Evolutionary conservation across 1,139 yeast genomes (phyloP).

Genomic region (Candida glucosophila): DNA sequence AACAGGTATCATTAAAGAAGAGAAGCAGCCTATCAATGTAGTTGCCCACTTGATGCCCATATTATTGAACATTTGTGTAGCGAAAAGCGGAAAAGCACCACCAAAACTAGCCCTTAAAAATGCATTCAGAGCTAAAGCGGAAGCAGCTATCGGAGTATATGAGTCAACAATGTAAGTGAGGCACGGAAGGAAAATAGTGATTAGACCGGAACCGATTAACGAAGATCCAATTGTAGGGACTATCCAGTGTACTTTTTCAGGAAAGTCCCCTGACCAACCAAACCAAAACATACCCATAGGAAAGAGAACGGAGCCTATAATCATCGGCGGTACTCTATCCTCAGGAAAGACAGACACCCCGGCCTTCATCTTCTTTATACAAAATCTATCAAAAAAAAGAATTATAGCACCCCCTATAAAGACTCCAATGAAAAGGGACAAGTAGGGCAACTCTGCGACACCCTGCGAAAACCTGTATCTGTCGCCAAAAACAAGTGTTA

Average conservation of each 20-base stretch:
- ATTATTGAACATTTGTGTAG: slow-evolving; percentile 62
- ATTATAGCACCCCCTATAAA: slow-evolving; percentile 39
- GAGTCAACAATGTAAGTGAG: slow-evolving; percentile 76
- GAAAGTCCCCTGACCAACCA: slow-evolving; percentile 77
- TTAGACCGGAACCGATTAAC: slow-evolving; percentile 66
- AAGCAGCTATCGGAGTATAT: slow-evolving; percentile 71
- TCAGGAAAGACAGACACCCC: slow-evolving; percentile 68
- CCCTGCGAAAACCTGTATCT: slow-evolving; percentile 47
- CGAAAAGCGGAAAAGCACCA: slow-evolving; percentile 42
- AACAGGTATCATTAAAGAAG: slow-evolving; percentile 54
- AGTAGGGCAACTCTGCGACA: slow-evolving; percentile 48
- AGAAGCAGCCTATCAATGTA: slow-evolving; percentile 63
- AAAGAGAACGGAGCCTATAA: slow-evolving; percentile 59
- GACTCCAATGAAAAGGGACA: slow-evolving; percentile 51
- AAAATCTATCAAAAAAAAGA: slow-evolving; percentile 12
- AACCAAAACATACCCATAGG: slow-evolving; percentile 79
- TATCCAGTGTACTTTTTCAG: slow-evolving; percentile 64
- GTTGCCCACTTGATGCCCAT: slow-evolving; percentile 83
- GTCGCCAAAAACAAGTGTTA: slow-evolving; percentile 57
- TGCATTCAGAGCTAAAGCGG: slow-evolving; percentile 85
- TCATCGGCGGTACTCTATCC: slow-evolving; percentile 68
- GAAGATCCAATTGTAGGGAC: slow-evolving; percentile 74
- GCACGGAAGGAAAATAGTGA: slow-evolving; percentile 70
- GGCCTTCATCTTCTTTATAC: slow-evolving; percentile 21
- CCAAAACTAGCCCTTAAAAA: slow-evolving; percentile 57